A percentile compares a stretch with the other conserved stretches of the same genome.
These are phyloP conservation scores for Suhomyces ambrosiae DNA, from an alignment of 1,139 yeast species.

Conservation along the genomic window DNA sequence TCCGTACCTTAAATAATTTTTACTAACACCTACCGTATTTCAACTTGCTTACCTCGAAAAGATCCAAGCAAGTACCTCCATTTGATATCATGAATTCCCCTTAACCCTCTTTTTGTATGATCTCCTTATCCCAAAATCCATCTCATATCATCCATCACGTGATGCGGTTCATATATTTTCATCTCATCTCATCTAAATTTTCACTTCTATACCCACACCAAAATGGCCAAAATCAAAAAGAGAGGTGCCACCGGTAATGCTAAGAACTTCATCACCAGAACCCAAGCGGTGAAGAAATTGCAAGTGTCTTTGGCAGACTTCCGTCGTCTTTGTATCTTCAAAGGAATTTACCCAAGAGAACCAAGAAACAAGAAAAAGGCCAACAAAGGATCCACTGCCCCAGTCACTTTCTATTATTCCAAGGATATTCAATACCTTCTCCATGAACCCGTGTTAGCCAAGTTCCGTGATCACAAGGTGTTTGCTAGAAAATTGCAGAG, in stretches of 20 bases:
- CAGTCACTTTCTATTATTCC: constrained; percentile 89
- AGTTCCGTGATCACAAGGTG: constrained; percentile 94
- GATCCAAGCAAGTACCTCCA: too few species aligned
- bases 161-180: constrained; percentile 10
- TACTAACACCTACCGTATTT: too few species aligned
- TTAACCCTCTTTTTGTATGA: too few species aligned
- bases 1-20: too few species aligned
- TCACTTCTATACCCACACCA: constrained; percentile 9
- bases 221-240: constrained; percentile 59
- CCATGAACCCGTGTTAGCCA: constrained; percentile 92
- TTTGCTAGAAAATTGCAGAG: constrained; percentile 88
- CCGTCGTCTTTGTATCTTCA: constrained; percentile 95
- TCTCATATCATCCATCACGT: constrained; percentile 2
- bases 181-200: constrained; percentile 16
- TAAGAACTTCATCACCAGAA: constrained; percentile 87
- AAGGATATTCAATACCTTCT: constrained; percentile 92
- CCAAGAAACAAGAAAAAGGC: constrained; percentile 97
- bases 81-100: too few species aligned
- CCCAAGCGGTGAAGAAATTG: constrained; percentile 90
- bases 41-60: too few species aligned
- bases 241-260: constrained; percentile 89
- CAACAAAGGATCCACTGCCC: constrained; percentile 94
- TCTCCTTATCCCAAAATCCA: too few species aligned
- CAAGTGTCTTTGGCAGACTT: constrained; percentile 97
- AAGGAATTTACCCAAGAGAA: constrained; percentile 95